Base-by-base conservation (phyloP, 495 filamentous ascomycete species). In the Astrothelium macrocarpum region DNA sequence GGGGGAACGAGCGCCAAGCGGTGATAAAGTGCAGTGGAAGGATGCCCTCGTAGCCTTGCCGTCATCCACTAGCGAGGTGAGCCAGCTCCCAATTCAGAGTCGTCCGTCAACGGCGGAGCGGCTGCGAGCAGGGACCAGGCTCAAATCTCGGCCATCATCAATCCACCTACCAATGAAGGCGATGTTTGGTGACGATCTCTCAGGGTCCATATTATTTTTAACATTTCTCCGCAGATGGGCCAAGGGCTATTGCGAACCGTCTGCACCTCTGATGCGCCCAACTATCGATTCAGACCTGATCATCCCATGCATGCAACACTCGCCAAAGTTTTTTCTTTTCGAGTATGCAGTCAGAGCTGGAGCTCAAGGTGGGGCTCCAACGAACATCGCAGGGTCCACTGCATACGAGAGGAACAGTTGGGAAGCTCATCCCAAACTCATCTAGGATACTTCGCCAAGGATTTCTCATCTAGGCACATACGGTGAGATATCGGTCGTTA, bases 211-310 rank as follows among this genome's bases (percentile, higher is more conserved):
- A 9, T 28, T 56, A 56, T 56, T 56, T 56, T 56, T 56, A 56
- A 12, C 9, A n/a, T 20, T 26, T 29, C 25, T 26, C 23, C 23
- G 25, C 25, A 56, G 49, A 28, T 56, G 12, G 5, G 49, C n/a
- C 11, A 4, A 20, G 25, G 49, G 11, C 9, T 18, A 9, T 3
- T 20, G n/a, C n/a, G 10, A 14, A 49, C n/a, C n/a, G 43, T 18
- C 10, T 49, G 43, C 43, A 49, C 18, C 3, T 20, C 18, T 3
- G 9, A 16, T 49, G 45, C 45, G 45, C n/a, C 11, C 45, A 56
- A 56, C 49, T 56, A 56, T 56, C 49, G 49, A 56, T 28, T 56
- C 23, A 10, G 49, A 9, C 49, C 49, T 56, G 49, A 28, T 29
- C 25, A 7, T 20, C 23, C 49, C 20, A 12, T 16, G 23, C 49